Evolutionary conservation across 129 eudicot genomes (phyloP).

Genomic region (Lactuca sativa): DNA sequence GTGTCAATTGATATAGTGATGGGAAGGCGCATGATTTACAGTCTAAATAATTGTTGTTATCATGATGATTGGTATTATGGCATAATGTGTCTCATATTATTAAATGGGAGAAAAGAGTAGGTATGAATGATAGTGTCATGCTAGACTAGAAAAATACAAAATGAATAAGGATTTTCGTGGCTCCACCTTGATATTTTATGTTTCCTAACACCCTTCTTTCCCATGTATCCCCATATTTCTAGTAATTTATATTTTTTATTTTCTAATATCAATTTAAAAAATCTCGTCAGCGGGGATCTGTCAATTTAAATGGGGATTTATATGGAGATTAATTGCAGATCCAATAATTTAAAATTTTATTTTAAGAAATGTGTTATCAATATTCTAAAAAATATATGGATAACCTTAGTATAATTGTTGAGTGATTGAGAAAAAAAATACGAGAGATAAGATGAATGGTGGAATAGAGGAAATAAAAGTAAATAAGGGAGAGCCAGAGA

Average conservation of each 20-base stretch:
- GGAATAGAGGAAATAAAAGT: too few species aligned
- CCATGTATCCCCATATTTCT: conserved; percentile 11
- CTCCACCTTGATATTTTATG: conserved; percentile 33
- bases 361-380: too few species aligned
- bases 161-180: conserved; percentile 30
- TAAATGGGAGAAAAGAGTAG: conserved; percentile 29
- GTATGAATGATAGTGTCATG: conserved; percentile 35
- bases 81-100: conserved; percentile 29
- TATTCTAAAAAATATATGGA: too few species aligned
- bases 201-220: conserved; percentile 18
- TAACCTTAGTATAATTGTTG: too few species aligned
- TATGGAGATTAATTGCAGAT: too few species aligned
- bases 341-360: too few species aligned
- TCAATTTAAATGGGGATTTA: too few species aligned
- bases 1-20: not conserved
- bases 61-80: conserved; percentile 34
- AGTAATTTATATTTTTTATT: too few species aligned
- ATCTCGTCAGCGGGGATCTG: not conserved
- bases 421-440: too few species aligned
- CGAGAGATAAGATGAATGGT: too few species aligned
- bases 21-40: too few species aligned
- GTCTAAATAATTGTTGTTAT: conserved; percentile 26
- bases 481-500: too few species aligned
- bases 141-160: conserved; percentile 34
- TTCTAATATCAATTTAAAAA: not conserved